These are phyloP conservation scores for Protostelium mycophagum DNA, from an alignment of 78 protist genomes.

Conservation along the genomic window DNA sequence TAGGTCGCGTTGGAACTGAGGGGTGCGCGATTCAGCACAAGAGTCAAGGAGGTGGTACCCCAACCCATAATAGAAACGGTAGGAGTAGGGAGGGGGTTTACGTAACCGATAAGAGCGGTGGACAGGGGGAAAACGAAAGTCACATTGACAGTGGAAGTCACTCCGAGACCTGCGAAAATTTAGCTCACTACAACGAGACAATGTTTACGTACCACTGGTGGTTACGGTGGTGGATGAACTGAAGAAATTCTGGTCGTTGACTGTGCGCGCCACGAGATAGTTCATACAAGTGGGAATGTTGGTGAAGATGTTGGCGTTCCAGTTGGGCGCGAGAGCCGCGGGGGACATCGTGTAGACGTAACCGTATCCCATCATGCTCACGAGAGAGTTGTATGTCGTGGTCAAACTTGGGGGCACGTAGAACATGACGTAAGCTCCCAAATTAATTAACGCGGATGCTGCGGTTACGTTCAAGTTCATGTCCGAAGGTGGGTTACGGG, in stretches of 20 bases:
- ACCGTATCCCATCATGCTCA: background rate
- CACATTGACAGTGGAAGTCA: background rate
- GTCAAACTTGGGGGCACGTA: background rate
- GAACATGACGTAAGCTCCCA: background rate
- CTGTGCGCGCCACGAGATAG: background rate
- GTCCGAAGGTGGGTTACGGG: background rate
- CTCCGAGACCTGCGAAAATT: background rate
- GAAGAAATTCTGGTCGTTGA: background rate
- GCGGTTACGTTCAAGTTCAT: background rate
- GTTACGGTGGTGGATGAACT: background rate
- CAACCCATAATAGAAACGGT: conserved; percentile 19
- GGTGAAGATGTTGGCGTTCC: background rate
- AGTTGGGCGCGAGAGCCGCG: background rate
- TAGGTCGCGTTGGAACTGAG: background rate
- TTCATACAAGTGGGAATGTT: background rate
- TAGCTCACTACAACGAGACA: too few relatives aligned
- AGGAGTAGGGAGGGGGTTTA: background rate
- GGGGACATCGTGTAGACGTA: background rate
- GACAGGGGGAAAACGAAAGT: background rate
- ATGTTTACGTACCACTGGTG: too few relatives aligned
- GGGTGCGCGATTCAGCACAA: conserved; percentile 17
- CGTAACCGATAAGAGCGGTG: background rate
- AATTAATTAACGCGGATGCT: background rate
- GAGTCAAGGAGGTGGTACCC: conserved; percentile 4
- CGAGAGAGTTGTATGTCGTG: background rate